Base-by-base conservation (phyloP, 2,329 filamentous ascomycete genomes). In the Curvularia verruculosa region DNA sequence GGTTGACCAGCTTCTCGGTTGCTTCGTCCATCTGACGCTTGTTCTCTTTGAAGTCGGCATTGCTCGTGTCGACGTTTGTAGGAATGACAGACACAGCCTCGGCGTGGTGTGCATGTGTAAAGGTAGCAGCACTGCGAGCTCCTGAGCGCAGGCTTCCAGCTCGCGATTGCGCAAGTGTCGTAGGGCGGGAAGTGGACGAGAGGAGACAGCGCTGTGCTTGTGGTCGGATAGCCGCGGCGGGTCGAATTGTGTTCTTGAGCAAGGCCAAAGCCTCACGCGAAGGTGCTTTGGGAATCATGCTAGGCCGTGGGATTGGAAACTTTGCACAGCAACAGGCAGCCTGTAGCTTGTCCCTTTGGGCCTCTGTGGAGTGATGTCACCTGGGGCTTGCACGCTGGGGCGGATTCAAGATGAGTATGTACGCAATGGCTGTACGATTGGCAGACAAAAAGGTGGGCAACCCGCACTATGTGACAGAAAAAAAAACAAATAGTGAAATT, bases 11-110 rank as follows among this genome's bases (percentile, higher is more conserved):
- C 19, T 84, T 84, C 53, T 81, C 80, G 71, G 91, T 87, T 52
- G 92, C 84, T 66, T 90, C 86, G 59, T 82, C 81, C 91, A 97
- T 96, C 60, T 91, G 86, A 54, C 80, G 77, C 66, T 86, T 85
- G 80, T 98, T 98, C 70, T 96, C 89, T 69, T 85, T 85, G 82
- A 90, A 98, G 68, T 91, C 89, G 28, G 87, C 80, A 5, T 91
- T 93, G 3, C 85, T 85, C 2, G 88, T 84, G 76, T 98, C 94
- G 65, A 97, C 85, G 43, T 83, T 80, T 36, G 87, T 91, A 59
- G 87, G 89, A 31, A 98, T 81, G 41, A 91, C 83, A 6, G 93
- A 96, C 60, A 97, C 88, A 53, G 92, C 89, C 61, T 86, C 85
- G 34, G 92, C 91, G 79, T 96, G 92, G 76, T 92, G 87, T 2